Conservation (phyloP, 2,329 filamentous ascomycete genomes). For the Chaetomiaceae sp. region DNA sequence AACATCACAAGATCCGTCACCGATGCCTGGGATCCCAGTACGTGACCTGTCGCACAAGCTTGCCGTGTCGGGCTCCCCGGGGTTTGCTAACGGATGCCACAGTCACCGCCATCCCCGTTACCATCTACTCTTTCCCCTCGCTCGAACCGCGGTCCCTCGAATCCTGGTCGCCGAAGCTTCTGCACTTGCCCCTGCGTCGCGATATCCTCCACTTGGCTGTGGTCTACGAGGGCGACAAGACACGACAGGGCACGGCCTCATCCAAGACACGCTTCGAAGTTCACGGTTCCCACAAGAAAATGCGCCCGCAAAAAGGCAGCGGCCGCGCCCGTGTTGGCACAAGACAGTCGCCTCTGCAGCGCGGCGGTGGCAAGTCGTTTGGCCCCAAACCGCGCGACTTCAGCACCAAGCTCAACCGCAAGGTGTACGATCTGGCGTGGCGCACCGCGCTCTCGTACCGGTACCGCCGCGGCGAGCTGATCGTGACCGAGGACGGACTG, state of each 20-base stretch:
- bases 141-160: constrained; percentile 78
- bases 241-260: constrained; percentile 79
- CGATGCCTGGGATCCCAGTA: constrained; percentile 45
- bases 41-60: constrained; percentile 19
- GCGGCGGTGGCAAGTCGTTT: constrained; percentile 81
- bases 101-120: constrained; percentile 66
- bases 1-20: constrained; percentile 34
- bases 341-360: constrained; percentile 74
- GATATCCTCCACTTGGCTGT: constrained; percentile 92
- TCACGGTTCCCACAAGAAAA: constrained; percentile 74
- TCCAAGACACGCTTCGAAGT: constrained; percentile 80
- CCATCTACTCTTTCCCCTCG: constrained; percentile 83
- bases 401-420: constrained; percentile 72
- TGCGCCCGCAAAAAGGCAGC: constrained; percentile 80
- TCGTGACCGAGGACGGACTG: constrained; percentile 75
- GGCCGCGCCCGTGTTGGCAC: constrained; percentile 75
- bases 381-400: constrained; percentile 95
- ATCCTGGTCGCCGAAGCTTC: constrained; percentile 74
- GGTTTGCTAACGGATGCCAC: constrained; percentile 33
- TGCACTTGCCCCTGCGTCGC: constrained; percentile 78
- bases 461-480: constrained; percentile 78
- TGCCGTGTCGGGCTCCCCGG: constrained; percentile 4
- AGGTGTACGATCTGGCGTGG: constrained; percentile 95
- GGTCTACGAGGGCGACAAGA: constrained; percentile 84
- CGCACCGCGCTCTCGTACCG: constrained; percentile 89